A percentile compares a stretch with the other conserved stretches of the same genome.
Conservation (phyloP, 1,139 yeast species). For the Yamadazyma buinensis region DNA sequence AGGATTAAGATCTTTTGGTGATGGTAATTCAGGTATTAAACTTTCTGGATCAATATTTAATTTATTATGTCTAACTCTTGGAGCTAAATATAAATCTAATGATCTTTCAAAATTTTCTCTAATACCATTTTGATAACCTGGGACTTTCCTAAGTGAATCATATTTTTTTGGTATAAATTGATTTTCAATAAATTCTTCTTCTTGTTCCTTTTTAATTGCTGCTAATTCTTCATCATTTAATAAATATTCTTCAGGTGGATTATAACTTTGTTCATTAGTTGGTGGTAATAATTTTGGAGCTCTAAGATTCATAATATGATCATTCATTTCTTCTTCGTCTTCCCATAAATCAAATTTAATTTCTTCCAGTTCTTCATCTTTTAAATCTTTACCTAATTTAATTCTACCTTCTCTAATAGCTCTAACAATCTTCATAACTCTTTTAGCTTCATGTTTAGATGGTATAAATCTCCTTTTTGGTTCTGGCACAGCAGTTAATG, state of each 20-base stretch:
- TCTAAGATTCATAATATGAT: constrained; percentile 84
- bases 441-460: constrained; percentile 92
- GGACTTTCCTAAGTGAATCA: constrained; percentile 81
- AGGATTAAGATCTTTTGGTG: constrained; percentile 96
- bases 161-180: constrained; percentile 83
- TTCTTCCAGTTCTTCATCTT: constrained; percentile 35
- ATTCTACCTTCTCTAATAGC: constrained; percentile 97
- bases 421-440: constrained; percentile 91
- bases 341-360: constrained; percentile 81
- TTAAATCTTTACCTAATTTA: constrained; percentile 47
- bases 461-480: constrained; percentile 97
- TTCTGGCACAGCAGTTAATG: constrained; percentile 89
- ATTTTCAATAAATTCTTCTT: constrained; percentile 69
- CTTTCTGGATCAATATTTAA: constrained; percentile 95
- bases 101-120: constrained; percentile 94
- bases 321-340: constrained; percentile 49
- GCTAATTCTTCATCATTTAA: constrained; percentile 73
- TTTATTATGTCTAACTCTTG: constrained; percentile 89
- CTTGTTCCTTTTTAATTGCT: constrained; percentile 74
- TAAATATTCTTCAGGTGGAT: constrained; percentile 95
- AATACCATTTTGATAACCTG: constrained; percentile 82
- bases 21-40: constrained; percentile 91
- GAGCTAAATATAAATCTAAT: constrained; percentile 90
- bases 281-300: constrained; percentile 98
- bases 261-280: constrained; percentile 92